phyloP scores from a whole-genome alignment of 169 alveolate species.

The Theileria orientalis region DNA sequence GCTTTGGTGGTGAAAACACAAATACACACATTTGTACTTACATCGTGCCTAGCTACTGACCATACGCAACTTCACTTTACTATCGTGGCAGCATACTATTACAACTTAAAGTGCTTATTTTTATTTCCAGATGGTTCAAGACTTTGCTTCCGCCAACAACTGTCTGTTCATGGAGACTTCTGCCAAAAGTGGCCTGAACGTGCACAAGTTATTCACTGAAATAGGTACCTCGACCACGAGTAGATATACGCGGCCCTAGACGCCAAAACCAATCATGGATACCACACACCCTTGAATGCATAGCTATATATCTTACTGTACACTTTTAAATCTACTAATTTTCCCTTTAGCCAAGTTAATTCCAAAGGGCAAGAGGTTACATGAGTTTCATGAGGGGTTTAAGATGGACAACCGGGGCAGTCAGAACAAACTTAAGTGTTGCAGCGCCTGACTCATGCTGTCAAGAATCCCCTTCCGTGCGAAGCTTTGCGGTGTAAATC shows the following conservation, averaged over 20 bases:
- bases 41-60: too few species aligned
- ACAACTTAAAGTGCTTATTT: neutral
- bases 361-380: constrained; percentile 59
- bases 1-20: too few species aligned
- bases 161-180: constrained; percentile 87
- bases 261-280: too few species aligned
- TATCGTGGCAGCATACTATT: too few species aligned
- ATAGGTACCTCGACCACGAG: constrained; percentile 44
- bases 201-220: constrained; percentile 81
- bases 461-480: too few species aligned
- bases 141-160: constrained; percentile 86
- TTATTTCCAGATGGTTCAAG: constrained; percentile 60
- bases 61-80: too few species aligned
- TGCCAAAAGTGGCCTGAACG: constrained; percentile 89
- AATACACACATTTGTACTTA: too few species aligned
- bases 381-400: constrained; percentile 62
- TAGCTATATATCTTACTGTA: neutral
- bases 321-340: neutral
- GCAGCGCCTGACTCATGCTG: neutral
- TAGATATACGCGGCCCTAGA: neutral
- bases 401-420: constrained; percentile 38
- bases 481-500: too few species aligned
- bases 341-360: constrained; percentile 4
- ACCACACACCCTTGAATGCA: too few species aligned
- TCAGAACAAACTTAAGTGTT: constrained; percentile 4